Evolutionary conservation across 2,329 filamentous ascomycete species (phyloP).

Genomic region (Microthyrium microscopicum): DNA sequence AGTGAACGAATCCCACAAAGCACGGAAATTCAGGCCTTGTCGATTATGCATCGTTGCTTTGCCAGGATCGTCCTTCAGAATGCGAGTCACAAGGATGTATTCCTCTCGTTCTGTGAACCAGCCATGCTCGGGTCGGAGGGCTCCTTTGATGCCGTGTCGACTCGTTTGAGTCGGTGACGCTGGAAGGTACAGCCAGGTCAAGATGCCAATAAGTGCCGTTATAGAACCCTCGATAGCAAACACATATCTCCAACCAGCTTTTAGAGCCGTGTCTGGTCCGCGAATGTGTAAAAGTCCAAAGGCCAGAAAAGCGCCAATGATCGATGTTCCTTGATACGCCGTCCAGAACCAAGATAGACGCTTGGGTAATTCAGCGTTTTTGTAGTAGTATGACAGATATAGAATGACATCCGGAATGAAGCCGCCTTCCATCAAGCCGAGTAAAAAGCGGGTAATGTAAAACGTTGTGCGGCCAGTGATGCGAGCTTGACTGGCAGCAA

Average conservation of each 20-base stretch:
- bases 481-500: constrained; percentile 22
- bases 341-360: constrained; percentile 23
- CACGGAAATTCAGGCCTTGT: constrained; percentile 30
- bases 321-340: constrained; percentile 16
- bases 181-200: constrained; percentile 16
- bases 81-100: constrained; percentile 50
- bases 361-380: constrained; percentile 17
- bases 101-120: constrained; percentile 55
- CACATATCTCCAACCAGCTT: constrained; percentile 13
- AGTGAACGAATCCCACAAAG: constrained; percentile 32
- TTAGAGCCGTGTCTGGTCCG: constrained; percentile 11
- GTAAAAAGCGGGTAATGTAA: constrained; percentile 25
- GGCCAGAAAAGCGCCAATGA: constrained; percentile 19
- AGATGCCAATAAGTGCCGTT: constrained; percentile 15
- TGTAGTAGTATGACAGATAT: constrained; percentile 25
- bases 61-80: constrained; percentile 37
- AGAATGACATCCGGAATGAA: constrained; percentile 25
- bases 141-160: too few species aligned
- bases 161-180: constrained; percentile 45
- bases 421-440: constrained; percentile 34
- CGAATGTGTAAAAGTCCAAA: constrained; percentile 19
- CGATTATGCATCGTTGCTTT: constrained; percentile 48
- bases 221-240: constrained; percentile 18
- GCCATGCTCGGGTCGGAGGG: constrained; percentile 43
- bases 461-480: constrained; percentile 22